Percentiles rank a stretch among this genome's conserved stretches.
Conservation (phyloP, 2,329 filamentous ascomycete genomes). For the Fonsecaea erecta region DNA sequence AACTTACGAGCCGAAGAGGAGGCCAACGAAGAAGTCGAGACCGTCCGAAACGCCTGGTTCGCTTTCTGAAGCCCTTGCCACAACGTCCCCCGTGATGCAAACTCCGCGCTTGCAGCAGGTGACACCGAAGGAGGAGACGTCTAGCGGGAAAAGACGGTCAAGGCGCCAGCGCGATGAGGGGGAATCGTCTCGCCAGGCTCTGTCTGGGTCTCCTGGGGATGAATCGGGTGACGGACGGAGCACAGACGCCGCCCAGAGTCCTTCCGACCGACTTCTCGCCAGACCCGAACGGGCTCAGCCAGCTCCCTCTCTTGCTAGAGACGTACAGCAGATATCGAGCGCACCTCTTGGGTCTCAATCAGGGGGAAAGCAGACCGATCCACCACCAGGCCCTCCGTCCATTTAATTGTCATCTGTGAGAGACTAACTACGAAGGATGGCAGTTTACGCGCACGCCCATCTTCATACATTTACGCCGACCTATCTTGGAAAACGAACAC, state of each 20-base stretch:
- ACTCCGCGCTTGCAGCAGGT: slow-evolving; percentile 24
- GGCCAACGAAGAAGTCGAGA: slow-evolving; percentile 34
- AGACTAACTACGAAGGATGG: neutral
- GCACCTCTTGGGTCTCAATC: slow-evolving; percentile 15
- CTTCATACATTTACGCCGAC: neutral
- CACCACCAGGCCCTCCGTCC: slow-evolving; percentile 15
- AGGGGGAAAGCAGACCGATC: slow-evolving; percentile 14
- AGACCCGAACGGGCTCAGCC: slow-evolving; percentile 30
- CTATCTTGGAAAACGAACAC: neutral
- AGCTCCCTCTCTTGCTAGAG: slow-evolving; percentile 20
- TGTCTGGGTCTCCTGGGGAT: slow-evolving; percentile 24
- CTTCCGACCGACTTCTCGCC: slow-evolving; percentile 30
- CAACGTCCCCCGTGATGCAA: slow-evolving; percentile 27
- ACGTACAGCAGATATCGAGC: slow-evolving; percentile 23
- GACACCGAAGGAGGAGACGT: slow-evolving; percentile 27
- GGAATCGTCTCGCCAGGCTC: slow-evolving; percentile 9
- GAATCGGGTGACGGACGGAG: slow-evolving; percentile 31
- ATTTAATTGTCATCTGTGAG: slow-evolving; percentile 1
- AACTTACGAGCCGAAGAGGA: slow-evolving; percentile 37
- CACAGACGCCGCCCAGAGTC: slow-evolving; percentile 29
- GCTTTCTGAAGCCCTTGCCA: slow-evolving; percentile 21
- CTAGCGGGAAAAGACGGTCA: slow-evolving; percentile 31
- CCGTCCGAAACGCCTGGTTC: slow-evolving; percentile 33
- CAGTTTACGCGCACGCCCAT: neutral
- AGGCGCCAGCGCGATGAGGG: slow-evolving; percentile 22